A percentile compares a stretch with the other conserved stretches of the same genome.
phyloP scores from a whole-genome alignment of 441 rosid genomes.

The Brassica balearica region DNA sequence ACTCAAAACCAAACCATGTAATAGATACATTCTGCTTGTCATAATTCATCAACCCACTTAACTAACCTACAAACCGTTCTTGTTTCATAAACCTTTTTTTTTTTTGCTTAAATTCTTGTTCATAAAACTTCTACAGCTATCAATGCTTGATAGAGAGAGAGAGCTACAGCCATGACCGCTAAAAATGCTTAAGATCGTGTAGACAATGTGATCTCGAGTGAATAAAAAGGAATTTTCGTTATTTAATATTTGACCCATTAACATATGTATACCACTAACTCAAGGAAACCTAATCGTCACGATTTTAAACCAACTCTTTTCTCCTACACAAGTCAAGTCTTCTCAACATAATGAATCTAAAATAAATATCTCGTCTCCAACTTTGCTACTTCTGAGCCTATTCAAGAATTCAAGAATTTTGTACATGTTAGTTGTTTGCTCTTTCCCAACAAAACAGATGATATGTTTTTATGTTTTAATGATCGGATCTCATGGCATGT shows the following conservation, averaged over 20 bases:
- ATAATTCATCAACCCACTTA: too few species aligned
- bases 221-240: not conserved
- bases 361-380: not conserved
- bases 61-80: not conserved
- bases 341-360: not conserved
- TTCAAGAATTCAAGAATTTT: not conserved
- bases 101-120: not conserved
- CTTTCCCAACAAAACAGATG: slow-evolving; percentile 12
- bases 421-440: not conserved
- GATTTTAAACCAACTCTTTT: not conserved
- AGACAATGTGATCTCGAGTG: not conserved
- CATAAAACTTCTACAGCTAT: not conserved
- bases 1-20: slow-evolving; percentile 24
- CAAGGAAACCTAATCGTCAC: not conserved
- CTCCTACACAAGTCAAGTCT: not conserved
- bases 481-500: not conserved
- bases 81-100: not conserved
- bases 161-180: not conserved
- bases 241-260: not conserved
- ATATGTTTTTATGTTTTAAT: not conserved
- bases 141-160: not conserved
- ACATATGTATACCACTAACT: too few species aligned
- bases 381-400: not conserved
- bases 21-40: too few species aligned
- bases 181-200: not conserved